Evolutionary conservation across 345 rosid genomes (phyloP).

Genomic region (Viola odorata): DNA sequence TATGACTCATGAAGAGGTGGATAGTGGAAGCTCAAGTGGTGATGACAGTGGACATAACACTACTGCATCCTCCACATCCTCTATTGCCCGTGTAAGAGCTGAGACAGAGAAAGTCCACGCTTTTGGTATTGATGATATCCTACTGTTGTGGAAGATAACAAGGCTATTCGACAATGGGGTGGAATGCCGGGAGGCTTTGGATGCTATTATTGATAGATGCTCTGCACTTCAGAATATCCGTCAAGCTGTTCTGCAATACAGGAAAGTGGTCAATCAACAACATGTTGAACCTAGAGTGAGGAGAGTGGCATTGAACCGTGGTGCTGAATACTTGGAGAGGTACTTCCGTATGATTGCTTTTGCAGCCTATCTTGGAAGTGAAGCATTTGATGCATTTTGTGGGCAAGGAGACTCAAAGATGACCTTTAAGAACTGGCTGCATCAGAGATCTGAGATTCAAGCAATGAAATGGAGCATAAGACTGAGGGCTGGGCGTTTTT

Average conservation of each 20-base stretch:
- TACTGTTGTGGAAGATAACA: constrained; percentile 82
- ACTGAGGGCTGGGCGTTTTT: constrained; percentile 84
- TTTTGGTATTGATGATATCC: constrained; percentile 90
- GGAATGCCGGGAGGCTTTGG: constrained; percentile 88
- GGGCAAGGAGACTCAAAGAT: constrained; percentile 65
- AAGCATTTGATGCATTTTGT: constrained; percentile 85
- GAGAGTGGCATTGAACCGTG: constrained; percentile 85
- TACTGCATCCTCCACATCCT: constrained; percentile 31
- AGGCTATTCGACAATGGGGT: constrained; percentile 86
- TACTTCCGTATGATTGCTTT: constrained; percentile 91
- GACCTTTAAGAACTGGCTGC: constrained; percentile 85
- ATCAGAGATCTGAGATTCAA: constrained; percentile 90
- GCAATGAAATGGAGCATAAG: constrained; percentile 98
- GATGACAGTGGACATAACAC: constrained; percentile 66
- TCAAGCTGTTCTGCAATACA: constrained; percentile 82
- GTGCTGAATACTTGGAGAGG: constrained; percentile 91
- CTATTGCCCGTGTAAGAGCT: constrained; percentile 24
- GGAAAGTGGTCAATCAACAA: constrained; percentile 85
- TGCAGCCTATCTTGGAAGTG: constrained; percentile 96
- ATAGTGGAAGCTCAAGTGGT: constrained; percentile 78
- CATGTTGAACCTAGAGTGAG: constrained; percentile 86
- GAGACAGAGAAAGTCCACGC: constrained; percentile 49
- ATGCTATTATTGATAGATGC: constrained; percentile 89
- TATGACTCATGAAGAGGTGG: constrained; percentile 53
- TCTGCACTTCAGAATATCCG: constrained; percentile 95